Evolutionary conservation across 2,329 filamentous ascomycete species (phyloP).

Genomic region (Biscogniauxia marginata): DNA sequence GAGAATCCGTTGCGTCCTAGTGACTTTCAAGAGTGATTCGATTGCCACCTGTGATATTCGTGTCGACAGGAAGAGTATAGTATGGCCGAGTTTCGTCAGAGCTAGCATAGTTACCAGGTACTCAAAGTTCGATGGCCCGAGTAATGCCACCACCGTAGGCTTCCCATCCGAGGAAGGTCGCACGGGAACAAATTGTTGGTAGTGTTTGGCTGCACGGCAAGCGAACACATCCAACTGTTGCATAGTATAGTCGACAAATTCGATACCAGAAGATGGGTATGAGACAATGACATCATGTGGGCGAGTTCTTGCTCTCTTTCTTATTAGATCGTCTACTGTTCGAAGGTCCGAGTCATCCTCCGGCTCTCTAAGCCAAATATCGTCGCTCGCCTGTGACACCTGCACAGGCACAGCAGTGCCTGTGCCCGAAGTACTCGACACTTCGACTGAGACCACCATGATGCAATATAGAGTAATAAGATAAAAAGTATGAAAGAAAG

Average conservation of each 20-base stretch:
- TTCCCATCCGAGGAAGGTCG: slow-evolving; percentile 18
- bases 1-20: slow-evolving; percentile 26
- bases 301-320: slow-evolving; percentile 35
- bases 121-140: slow-evolving; percentile 53
- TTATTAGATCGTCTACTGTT: slow-evolving; percentile 40
- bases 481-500: too few species aligned
- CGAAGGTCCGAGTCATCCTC: slow-evolving; percentile 11
- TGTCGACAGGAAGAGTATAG: slow-evolving; percentile 38
- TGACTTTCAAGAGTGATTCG: slow-evolving; percentile 29
- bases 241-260: slow-evolving; percentile 47
- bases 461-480: background rate
- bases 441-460: background rate
- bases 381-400: background rate
- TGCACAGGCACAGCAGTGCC: background rate
- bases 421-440: background rate
- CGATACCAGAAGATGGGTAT: slow-evolving; percentile 42
- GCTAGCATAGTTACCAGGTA: slow-evolving; percentile 55
- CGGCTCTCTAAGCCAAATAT: background rate
- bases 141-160: slow-evolving; percentile 43
- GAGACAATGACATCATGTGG: slow-evolving; percentile 39
- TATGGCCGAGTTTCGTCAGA: slow-evolving; percentile 54
- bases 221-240: slow-evolving; percentile 43
- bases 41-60: slow-evolving; percentile 34
- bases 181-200: slow-evolving; percentile 12
- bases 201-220: slow-evolving; percentile 26